Conservation (phyloP, 257 asterid species). For the Lycium ferocissimum region DNA sequence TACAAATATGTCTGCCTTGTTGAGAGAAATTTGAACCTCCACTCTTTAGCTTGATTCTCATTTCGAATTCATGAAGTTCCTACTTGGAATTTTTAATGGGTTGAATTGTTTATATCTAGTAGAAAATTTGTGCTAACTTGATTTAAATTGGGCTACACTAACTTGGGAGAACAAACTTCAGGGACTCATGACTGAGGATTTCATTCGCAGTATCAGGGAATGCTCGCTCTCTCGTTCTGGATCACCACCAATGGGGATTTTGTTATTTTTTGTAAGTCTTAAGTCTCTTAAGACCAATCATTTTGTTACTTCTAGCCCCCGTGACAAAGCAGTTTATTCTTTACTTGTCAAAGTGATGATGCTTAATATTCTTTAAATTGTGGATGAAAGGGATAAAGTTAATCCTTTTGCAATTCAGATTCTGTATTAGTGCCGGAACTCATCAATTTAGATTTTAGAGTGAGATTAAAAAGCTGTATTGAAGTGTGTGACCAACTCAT, state of each 20-base stretch:
- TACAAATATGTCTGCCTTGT: not conserved
- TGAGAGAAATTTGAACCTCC: slow-evolving; percentile 5
- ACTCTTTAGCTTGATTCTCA: not conserved
- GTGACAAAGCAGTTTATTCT: not conserved
- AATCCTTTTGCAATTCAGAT: not conserved
- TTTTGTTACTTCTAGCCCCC: not conserved
- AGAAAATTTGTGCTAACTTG: not conserved
- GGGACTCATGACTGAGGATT: slow-evolving; percentile 58
- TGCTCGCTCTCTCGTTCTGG: slow-evolving; percentile 59
- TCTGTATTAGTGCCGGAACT: not conserved
- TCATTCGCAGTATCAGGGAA: slow-evolving; percentile 63
- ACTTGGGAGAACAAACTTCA: slow-evolving; percentile 34
- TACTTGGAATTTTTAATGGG: not conserved
- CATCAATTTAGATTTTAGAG: not conserved
- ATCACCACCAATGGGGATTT: slow-evolving; percentile 75
- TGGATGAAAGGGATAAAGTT: slow-evolving; percentile 20
- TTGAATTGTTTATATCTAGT: not conserved
- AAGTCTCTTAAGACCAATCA: not conserved
- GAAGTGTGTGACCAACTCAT: not conserved
- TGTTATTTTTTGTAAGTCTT: slow-evolving; percentile 70
- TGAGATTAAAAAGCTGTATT: not conserved
- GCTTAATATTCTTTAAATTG: slow-evolving; percentile 13
- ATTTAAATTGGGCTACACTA: slow-evolving; percentile 10
- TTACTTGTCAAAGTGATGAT: not conserved
- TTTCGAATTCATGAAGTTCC: not conserved